Conservation (phyloP, 2,329 filamentous ascomycete genomes). For the Tympanopsis confertula region DNA sequence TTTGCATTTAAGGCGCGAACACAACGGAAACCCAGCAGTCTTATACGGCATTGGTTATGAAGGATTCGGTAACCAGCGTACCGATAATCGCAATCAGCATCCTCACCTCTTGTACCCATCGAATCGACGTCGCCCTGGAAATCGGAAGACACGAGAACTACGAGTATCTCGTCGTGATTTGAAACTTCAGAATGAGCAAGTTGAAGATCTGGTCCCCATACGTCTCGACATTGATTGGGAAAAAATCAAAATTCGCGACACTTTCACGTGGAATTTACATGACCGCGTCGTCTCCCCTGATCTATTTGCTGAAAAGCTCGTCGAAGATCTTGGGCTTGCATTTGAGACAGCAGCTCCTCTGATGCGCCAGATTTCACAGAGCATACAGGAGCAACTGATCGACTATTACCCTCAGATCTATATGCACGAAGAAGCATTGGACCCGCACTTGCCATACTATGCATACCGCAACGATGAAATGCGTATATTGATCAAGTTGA, state of each 20-base stretch:
- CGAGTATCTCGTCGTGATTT: conserved; percentile 71
- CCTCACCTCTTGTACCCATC: conserved; percentile 69
- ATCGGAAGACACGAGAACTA: conserved; percentile 61
- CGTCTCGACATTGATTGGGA: conserved; percentile 90
- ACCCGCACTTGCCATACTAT: conserved; percentile 78
- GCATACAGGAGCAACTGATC: conserved; percentile 78
- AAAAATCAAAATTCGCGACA: conserved; percentile 89
- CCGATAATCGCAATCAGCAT: conserved; percentile 54
- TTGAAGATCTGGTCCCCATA: conserved; percentile 84
- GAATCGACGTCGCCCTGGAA: conserved; percentile 65
- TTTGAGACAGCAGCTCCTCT: conserved; percentile 56
- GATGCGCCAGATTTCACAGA: conserved; percentile 46
- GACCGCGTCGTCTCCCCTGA: conserved; percentile 73
- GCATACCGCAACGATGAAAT: conserved; percentile 99
- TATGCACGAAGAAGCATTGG: conserved; percentile 79
- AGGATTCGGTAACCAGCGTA: conserved; percentile 79
- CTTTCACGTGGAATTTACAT: conserved; percentile 96
- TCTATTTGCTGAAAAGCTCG: conserved; percentile 74
- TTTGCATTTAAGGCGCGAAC: conserved; percentile 42
- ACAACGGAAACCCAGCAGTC: conserved; percentile 38
- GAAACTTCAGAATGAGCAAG: conserved; percentile 74
- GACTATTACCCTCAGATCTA: conserved; percentile 91
- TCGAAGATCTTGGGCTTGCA: conserved; percentile 81
- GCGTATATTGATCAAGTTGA: conserved; percentile 88
- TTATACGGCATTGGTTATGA: conserved; percentile 67